A percentile compares a stretch with the other conserved stretches of the same genome.
These are phyloP conservation scores for Yamadazyma pseudoaaseri DNA, from an alignment of 1,139 yeast genomes.

Conservation along the genomic window DNA sequence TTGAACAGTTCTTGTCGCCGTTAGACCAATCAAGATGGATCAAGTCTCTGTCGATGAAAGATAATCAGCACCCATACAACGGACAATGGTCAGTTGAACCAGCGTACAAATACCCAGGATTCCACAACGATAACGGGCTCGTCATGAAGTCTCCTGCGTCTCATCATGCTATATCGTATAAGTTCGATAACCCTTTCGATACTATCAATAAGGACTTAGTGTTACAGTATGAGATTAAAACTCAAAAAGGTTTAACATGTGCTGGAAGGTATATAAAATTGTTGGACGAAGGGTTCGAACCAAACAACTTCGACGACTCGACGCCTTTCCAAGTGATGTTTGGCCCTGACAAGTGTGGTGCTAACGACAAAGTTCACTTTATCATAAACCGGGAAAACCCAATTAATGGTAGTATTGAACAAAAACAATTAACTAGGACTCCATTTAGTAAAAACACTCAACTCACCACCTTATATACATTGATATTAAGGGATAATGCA, in stretches of 20 bases:
- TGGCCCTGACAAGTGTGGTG: slow-evolving; percentile 92
- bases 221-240: slow-evolving; percentile 83
- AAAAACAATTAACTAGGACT: slow-evolving; percentile 65
- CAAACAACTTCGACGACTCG: slow-evolving; percentile 46
- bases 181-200: slow-evolving; percentile 53
- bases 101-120: slow-evolving; percentile 51
- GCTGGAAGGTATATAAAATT: slow-evolving; percentile 89
- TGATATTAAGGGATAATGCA: slow-evolving; percentile 62
- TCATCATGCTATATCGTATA: slow-evolving; percentile 72
- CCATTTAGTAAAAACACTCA: slow-evolving; percentile 64
- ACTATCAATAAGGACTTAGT: slow-evolving; percentile 66
- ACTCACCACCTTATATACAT: slow-evolving; percentile 69
- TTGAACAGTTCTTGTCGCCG: slow-evolving; percentile 63
- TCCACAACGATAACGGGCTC: slow-evolving; percentile 65
- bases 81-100: slow-evolving; percentile 78
- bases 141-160: slow-evolving; percentile 75
- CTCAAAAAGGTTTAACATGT: slow-evolving; percentile 73
- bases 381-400: slow-evolving; percentile 63
- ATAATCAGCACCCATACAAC: slow-evolving; percentile 38
- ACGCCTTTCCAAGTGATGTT: slow-evolving; percentile 86
- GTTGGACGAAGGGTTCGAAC: slow-evolving; percentile 44
- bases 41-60: slow-evolving; percentile 56
- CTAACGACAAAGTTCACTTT: slow-evolving; percentile 75
- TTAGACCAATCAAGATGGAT: slow-evolving; percentile 57
- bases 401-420: slow-evolving; percentile 55